These are phyloP conservation scores for Diaporthe australafricana DNA, from an alignment of 2,329 filamentous ascomycete genomes.

Conservation along the genomic window DNA sequence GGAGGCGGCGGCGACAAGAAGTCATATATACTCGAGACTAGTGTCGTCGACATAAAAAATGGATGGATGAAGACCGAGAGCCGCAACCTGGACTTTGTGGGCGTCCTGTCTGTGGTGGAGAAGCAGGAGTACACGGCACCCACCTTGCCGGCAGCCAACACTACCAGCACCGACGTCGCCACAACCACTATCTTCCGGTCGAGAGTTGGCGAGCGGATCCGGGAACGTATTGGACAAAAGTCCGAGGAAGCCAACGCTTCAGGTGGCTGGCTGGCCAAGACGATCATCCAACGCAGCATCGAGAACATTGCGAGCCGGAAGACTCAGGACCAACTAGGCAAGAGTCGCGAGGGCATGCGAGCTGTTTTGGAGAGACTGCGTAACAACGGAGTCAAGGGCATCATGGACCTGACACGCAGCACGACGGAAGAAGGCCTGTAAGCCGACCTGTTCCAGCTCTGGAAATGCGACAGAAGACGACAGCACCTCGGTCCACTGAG, in stretches of 20 bases:
- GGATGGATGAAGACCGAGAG: conserved; percentile 88
- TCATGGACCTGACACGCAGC: conserved; percentile 65
- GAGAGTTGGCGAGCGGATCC: conserved; percentile 76
- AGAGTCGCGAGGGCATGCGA: conserved; percentile 86
- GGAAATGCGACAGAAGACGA: background rate
- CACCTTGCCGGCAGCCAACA: conserved; percentile 42
- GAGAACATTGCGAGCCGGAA: conserved; percentile 82
- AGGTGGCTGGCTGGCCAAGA: conserved; percentile 52
- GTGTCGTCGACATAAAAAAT: conserved; percentile 81
- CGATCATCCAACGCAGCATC: conserved; percentile 79
- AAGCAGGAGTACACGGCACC: conserved; percentile 73
- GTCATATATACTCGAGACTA: conserved; percentile 84
- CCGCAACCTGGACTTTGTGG: conserved; percentile 84
- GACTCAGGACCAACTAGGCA: conserved; percentile 81
- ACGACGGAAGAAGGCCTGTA: conserved; percentile 48
- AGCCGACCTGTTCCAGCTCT: background rate
- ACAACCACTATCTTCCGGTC: conserved; percentile 82
- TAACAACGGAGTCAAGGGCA: conserved; percentile 68
- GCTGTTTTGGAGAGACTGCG: conserved; percentile 79
- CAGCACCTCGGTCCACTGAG: background rate
- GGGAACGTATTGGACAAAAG: conserved; percentile 62
- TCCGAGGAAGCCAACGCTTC: conserved; percentile 50
- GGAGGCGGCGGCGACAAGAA: conserved; percentile 76
- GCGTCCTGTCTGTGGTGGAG: conserved; percentile 83
- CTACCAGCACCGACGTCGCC: conserved; percentile 71